Base-by-base conservation (phyloP, 1,284 basidiomycete species). In the Naganishia liquefaciens region DNA sequence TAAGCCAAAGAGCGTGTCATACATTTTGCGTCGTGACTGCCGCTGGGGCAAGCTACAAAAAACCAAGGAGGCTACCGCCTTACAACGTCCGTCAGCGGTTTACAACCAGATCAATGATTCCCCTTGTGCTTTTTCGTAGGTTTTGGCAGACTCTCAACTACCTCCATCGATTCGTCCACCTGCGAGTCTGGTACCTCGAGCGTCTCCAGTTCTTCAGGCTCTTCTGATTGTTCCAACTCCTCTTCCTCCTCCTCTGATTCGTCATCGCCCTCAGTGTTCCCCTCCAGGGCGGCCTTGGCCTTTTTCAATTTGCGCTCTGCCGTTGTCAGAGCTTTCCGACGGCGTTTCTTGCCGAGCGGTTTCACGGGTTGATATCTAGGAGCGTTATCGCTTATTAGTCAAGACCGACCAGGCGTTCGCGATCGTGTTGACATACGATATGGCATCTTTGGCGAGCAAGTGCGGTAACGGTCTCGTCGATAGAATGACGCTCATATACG, bases 401-500 rank as follows among this genome's bases (percentile, higher is more conserved):
- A 28, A 37, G 25, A 9, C 28, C 17, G 23, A 21, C 7, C 13
- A 19, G 39, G 40, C 42, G 19, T 17, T 42, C 2, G 25, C 37
- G 9, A 28, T 21, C 15, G 11, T 1, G 43, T 23, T 25, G 6
- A 75, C 84, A 70, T 73, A 88, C 87, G 86, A 88, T 47, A 82
- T 82, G 7, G 81, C 79, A 39, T 73, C 70, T 30, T 73, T 68
- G 28, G 72, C n/a, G 50, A 67, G 75, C 46, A 83, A 71, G 21
- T 82, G 77, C 2, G 81, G 81, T 1, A 88, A 73, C 42, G 83
- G 80, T 50, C 71, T 72, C 28, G 81, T 79, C 19, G 84, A 86
- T 0, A 93, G 79, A 0, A 86, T 91, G 67, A 92, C 82, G 68
- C 84, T 84, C 84, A 93, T 88, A 70, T 85, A 90, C 0, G 89